phyloP scores from a whole-genome alignment of 2,329 filamentous ascomycete genomes.

The Calonectria pseudoreteaudii region DNA sequence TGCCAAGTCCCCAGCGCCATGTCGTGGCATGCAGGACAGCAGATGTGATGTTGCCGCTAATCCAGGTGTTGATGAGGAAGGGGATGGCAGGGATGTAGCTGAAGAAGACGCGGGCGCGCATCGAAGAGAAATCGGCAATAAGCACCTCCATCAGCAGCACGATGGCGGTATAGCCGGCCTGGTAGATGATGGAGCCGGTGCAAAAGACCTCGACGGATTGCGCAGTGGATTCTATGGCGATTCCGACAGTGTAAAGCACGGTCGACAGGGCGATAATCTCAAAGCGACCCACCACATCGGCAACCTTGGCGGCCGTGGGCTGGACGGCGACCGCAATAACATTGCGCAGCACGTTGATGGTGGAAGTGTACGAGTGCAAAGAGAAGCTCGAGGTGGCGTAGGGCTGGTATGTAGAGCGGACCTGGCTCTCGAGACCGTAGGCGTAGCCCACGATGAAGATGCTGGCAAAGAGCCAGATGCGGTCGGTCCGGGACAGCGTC shows the following conservation, averaged over 20 bases:
- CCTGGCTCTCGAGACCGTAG: slow-evolving; percentile 67
- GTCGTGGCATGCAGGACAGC: slow-evolving; percentile 61
- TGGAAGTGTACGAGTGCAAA: slow-evolving; percentile 67
- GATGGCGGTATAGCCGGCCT: slow-evolving; percentile 69
- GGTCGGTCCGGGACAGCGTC: slow-evolving; percentile 59
- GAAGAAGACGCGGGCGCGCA: slow-evolving; percentile 70
- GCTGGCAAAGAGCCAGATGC: slow-evolving; percentile 64
- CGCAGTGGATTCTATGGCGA: slow-evolving; percentile 65
- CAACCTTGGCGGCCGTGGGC: slow-evolving; percentile 70
- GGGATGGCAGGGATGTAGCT: slow-evolving; percentile 71
- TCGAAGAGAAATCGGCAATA: slow-evolving; percentile 70
- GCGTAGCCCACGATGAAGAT: slow-evolving; percentile 72
- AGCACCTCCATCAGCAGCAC: slow-evolving; percentile 71
- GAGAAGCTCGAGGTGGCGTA: slow-evolving; percentile 64
- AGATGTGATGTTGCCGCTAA: slow-evolving; percentile 67
- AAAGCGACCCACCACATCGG: slow-evolving; percentile 72
- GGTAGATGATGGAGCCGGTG: slow-evolving; percentile 67
- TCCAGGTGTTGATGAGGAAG: slow-evolving; percentile 73
- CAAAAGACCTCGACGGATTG: slow-evolving; percentile 62
- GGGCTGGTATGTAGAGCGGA: slow-evolving; percentile 65
- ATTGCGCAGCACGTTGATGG: slow-evolving; percentile 67
- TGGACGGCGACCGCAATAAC: slow-evolving; percentile 71
- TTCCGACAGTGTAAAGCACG: slow-evolving; percentile 66
- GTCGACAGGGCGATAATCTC: slow-evolving; percentile 68
- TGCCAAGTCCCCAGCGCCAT: slow-evolving; percentile 74